Conservation (phyloP, 2,329 filamentous ascomycete genomes). For the Penicillium glabrum region DNA sequence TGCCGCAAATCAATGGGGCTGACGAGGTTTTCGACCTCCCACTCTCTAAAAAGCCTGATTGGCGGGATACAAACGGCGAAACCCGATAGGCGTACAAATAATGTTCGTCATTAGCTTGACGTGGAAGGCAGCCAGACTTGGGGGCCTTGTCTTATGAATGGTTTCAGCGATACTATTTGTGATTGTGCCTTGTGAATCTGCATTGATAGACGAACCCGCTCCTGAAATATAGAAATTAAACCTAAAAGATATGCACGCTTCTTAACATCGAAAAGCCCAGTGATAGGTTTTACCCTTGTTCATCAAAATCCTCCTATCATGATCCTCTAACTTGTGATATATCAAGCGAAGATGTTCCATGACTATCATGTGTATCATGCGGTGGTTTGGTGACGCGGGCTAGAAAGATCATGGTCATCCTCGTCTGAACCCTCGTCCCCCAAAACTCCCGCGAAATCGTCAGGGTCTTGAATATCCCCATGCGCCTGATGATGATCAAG, state of each 20-base stretch:
- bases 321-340: background rate
- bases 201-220: background rate
- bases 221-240: background rate
- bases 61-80: too few relatives aligned
- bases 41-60: background rate
- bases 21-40: background rate
- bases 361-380: background rate
- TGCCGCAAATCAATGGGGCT: background rate
- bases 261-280: background rate
- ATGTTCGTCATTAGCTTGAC: background rate
- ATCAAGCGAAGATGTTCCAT: background rate
- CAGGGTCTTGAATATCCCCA: slow-evolving; percentile 9
- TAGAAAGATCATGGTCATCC: background rate
- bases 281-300: background rate
- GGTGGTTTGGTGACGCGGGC: background rate
- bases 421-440: background rate
- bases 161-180: background rate
- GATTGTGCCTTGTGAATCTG: background rate
- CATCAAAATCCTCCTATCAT: background rate
- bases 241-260: background rate
- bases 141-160: background rate
- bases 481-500: slow-evolving; percentile 24
- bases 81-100: background rate
- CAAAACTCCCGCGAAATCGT: background rate
- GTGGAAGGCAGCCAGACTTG: background rate